phyloP scores from a whole-genome alignment of 345 rosid genomes.

The Hevea brasiliensis region DNA sequence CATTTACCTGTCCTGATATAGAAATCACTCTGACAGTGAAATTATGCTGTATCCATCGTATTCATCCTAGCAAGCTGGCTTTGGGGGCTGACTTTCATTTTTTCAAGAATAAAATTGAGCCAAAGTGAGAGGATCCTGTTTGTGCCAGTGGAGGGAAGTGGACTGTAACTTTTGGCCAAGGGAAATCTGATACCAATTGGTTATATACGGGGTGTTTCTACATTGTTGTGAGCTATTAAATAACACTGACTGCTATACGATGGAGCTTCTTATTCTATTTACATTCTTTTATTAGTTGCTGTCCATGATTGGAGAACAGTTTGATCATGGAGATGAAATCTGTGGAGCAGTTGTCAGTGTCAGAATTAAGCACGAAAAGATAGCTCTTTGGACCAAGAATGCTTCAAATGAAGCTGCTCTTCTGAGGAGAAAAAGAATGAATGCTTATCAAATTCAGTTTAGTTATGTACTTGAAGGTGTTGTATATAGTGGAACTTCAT shows the following conservation, averaged over 20 bases:
- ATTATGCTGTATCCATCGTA: slow-evolving; percentile 19
- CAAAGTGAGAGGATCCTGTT: slow-evolving; percentile 97
- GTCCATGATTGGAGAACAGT: slow-evolving; percentile 95
- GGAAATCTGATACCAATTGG: slow-evolving; percentile 78
- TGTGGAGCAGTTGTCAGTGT: slow-evolving; percentile 90
- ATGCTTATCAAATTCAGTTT: not conserved
- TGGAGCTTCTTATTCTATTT: not conserved
- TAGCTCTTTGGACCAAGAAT: slow-evolving; percentile 88
- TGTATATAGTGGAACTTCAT: not conserved
- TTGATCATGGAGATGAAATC: slow-evolving; percentile 88
- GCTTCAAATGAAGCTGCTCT: slow-evolving; percentile 80
- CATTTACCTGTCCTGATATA: not conserved
- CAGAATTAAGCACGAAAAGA: slow-evolving; percentile 61
- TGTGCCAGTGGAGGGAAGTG: slow-evolving; percentile 96
- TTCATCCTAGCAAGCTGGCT: slow-evolving; percentile 69
- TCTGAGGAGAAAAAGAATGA: not conserved
- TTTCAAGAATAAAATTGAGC: slow-evolving; percentile 84
- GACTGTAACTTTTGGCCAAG: slow-evolving; percentile 52
- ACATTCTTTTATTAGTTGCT: slow-evolving; percentile 19
- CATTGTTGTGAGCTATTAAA: not conserved
- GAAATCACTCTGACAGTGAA: not conserved
- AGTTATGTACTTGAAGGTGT: not conserved
- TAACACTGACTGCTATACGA: no score
- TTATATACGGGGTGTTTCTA: slow-evolving; percentile 58
- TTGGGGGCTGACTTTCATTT: slow-evolving; percentile 71